Conservation (phyloP, 768 basidiomycete species). For the Crepidotus variabilis region DNA sequence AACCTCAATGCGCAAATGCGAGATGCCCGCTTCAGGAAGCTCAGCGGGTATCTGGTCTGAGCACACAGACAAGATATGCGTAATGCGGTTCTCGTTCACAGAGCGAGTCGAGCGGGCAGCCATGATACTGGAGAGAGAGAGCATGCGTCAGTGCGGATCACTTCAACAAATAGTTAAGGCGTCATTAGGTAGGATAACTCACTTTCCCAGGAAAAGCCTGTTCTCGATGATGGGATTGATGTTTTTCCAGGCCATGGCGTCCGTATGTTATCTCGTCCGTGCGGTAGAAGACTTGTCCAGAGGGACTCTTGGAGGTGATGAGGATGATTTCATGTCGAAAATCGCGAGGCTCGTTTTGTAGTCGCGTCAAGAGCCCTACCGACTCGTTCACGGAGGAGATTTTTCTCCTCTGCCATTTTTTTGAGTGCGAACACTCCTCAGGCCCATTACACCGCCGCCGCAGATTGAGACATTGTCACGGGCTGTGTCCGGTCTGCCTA, state of each 20-base stretch:
- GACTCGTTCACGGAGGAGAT: conserved; percentile 17
- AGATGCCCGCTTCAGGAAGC: conserved; percentile 62
- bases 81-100: conserved; percentile 70
- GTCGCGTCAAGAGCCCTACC: conserved; percentile 14
- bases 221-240: conserved; percentile 63
- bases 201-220: conserved; percentile 74
- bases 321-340: conserved; percentile 8
- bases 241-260: conserved; percentile 56
- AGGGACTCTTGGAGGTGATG: neutral
- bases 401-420: conserved; percentile 23
- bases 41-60: conserved; percentile 69
- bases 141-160: conserved; percentile 16
- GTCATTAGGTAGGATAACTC: conserved; percentile 28
- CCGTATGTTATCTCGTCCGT: conserved; percentile 1
- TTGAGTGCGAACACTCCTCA: neutral
- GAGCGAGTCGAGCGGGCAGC: conserved; percentile 71
- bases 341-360: conserved; percentile 16
- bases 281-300: conserved; percentile 8
- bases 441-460: too few relatives aligned
- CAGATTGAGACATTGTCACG: too few relatives aligned
- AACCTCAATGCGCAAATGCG: conserved; percentile 67
- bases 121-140: conserved; percentile 44
- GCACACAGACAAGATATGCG: conserved; percentile 79
- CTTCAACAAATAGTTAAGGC: conserved; percentile 10
- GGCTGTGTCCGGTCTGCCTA: too few relatives aligned